These are phyloP conservation scores for Lagerstroemia speciosa DNA, from an alignment of 345 rosid genomes.

Conservation along the genomic window DNA sequence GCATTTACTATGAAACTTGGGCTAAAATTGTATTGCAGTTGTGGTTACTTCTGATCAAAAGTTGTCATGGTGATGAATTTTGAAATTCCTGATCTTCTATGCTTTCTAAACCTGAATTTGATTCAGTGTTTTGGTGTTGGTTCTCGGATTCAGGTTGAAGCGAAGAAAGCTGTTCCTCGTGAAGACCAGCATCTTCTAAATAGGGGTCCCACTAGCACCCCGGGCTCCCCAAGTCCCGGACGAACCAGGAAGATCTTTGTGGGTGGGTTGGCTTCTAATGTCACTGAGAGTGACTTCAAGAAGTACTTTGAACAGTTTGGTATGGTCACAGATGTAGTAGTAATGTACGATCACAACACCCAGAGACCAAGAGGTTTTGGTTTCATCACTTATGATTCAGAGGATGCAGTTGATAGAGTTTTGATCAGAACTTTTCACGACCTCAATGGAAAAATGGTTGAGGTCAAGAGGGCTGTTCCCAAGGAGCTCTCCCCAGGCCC, in stretches of 20 bases:
- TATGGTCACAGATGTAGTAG: conserved; percentile 80
- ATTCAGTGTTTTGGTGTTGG: background rate
- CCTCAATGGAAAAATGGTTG: conserved; percentile 88
- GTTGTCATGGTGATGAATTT: background rate
- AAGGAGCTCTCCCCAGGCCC: conserved; percentile 75
- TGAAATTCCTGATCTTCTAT: background rate
- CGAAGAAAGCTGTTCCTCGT: conserved; percentile 84
- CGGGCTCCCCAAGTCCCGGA: too few relatives aligned
- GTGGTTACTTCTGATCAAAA: background rate
- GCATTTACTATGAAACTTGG: background rate
- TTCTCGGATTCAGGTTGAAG: conserved; percentile 60
- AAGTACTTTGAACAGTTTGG: conserved; percentile 84
- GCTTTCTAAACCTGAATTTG: background rate
- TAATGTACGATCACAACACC: conserved; percentile 92
- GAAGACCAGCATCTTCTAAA: conserved; percentile 86
- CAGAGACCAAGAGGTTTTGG: conserved; percentile 96
- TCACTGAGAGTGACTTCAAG: conserved; percentile 72
- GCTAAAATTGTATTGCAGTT: background rate
- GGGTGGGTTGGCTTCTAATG: conserved; percentile 89
- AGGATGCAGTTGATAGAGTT: conserved; percentile 85
- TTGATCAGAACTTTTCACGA: conserved; percentile 83
- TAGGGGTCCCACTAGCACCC: conserved; percentile 39
- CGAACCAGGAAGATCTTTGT: conserved; percentile 90
- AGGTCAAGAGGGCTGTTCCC: conserved; percentile 93
- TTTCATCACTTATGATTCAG: conserved; percentile 81